A percentile compares a stretch with the other conserved stretches of the same genome.
Evolutionary conservation across 805 yeast species (phyloP).

Genomic region (Grigorovia humatica): DNA sequence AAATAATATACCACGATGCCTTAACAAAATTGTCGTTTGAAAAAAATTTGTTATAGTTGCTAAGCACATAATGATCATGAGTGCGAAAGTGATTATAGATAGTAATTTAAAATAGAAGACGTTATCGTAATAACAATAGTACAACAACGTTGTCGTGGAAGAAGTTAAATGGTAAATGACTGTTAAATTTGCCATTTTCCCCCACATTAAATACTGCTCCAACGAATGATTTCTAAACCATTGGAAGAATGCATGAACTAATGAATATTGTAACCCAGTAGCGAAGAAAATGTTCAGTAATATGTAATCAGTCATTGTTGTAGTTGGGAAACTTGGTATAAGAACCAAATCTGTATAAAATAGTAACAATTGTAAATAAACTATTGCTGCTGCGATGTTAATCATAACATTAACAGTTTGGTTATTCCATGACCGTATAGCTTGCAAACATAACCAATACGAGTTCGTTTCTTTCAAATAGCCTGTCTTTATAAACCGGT

Average conservation of each 20-base stretch:
- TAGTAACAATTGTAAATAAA: slow-evolving; percentile 9
- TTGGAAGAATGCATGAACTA: slow-evolving; percentile 52
- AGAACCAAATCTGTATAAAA: slow-evolving; percentile 18
- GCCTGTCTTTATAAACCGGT: slow-evolving; percentile 1
- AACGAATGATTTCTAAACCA: slow-evolving; percentile 51
- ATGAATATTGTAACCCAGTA: slow-evolving; percentile 46
- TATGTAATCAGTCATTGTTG: slow-evolving; percentile 33
- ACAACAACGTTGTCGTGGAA: slow-evolving; percentile 40
- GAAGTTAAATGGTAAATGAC: slow-evolving; percentile 52
- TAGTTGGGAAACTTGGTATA: slow-evolving; percentile 18
- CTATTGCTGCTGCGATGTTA: not conserved
- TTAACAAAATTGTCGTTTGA: slow-evolving; percentile 46
- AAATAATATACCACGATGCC: slow-evolving; percentile 37
- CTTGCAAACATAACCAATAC: not conserved
- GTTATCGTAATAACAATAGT: slow-evolving; percentile 32
- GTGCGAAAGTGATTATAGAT: slow-evolving; percentile 32
- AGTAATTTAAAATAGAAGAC: slow-evolving; percentile 21
- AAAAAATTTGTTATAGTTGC: slow-evolving; percentile 55
- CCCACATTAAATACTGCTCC: slow-evolving; percentile 40
- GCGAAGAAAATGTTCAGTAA: slow-evolving; percentile 41
- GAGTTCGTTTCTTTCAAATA: slow-evolving; percentile 5
- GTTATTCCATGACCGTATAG: slow-evolving; percentile 1
- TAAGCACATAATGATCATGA: slow-evolving; percentile 50
- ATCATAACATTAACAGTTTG: slow-evolving; percentile 4
- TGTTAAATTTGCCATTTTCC: slow-evolving; percentile 60